Evolutionary conservation across 257 asterid genomes (phyloP), one percentile per base, ranked within the genome.

Genomic region (Solanum piurae): DNA sequence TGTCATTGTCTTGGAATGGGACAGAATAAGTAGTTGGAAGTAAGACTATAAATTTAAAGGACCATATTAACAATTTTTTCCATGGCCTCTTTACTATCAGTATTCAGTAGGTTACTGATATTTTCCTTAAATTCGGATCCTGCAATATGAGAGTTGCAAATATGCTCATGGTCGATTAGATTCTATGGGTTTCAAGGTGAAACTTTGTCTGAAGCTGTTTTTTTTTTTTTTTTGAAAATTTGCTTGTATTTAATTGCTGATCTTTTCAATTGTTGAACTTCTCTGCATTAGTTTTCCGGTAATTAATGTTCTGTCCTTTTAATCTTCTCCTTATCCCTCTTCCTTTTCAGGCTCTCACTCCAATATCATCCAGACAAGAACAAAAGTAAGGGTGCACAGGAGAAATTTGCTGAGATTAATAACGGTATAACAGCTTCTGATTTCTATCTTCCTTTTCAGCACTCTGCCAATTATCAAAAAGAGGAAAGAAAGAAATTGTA

Each of bases 341-440:
- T 82, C 46, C 34, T 58, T 72, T 88, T 87, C 91, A 97, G 99
- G 94, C 91, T 96, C 73, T 97, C 99, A 23, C 98, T 97, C 83
- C 90, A 95, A 89, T 97, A 97, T 91, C 99, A 97, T 91, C 99
- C 99, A 2, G 99, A 97, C 90, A 97, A 97, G 90, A 97, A 97
- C 94, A 97, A 97, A 92, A 89, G 88, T 79, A 95, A 97, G 92
- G 98, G 98, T 62, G 99, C 99, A 68, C 98, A 96, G 74, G 98
- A 91, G 90, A 97, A 96, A 92, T 97, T 97, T 89, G 91, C 98
- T 10, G 99, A 97, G 94, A 96, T 97, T 68, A 97, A 96, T 88
- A 97, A 97, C 20, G 99, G 99, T 97, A 94, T 40, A 33, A 1
- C 31, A 62, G 37, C 74, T 60, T 34, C 52, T 87, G 64, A 29